These are phyloP conservation scores for Stephania yunnanensis DNA, from an alignment of 164 flowering plant genomes.

Conservation along the genomic window DNA sequence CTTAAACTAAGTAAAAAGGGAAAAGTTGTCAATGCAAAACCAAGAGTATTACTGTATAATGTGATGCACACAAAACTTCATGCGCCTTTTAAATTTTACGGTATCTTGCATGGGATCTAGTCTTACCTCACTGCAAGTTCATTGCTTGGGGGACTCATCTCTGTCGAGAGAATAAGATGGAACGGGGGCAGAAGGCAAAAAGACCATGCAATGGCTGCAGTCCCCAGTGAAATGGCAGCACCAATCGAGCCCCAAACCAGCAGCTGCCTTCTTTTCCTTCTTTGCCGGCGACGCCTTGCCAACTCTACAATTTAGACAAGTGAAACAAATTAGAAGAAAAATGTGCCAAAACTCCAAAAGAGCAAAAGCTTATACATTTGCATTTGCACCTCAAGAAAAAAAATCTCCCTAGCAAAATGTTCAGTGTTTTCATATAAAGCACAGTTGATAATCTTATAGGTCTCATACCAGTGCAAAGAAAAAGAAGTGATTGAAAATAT, in stretches of 20 bases:
- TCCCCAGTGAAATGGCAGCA: slow-evolving; percentile 48
- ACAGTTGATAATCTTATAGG: too few relatives aligned
- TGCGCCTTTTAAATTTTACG: too few relatives aligned
- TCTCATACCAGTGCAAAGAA: too few relatives aligned
- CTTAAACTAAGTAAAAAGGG: background rate
- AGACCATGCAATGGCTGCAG: slow-evolving; percentile 61
- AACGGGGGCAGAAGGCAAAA: slow-evolving; percentile 36
- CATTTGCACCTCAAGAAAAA: too few relatives aligned
- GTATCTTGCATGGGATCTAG: background rate
- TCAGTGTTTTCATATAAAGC: too few relatives aligned
- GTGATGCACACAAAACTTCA: too few relatives aligned
- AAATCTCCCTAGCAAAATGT: too few relatives aligned
- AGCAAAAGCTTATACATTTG: background rate
- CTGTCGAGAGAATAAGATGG: slow-evolving; percentile 16
- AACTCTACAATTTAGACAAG: slow-evolving; percentile 32
- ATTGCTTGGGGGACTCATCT: slow-evolving; percentile 9
- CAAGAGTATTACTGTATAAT: background rate
- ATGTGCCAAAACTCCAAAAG: background rate
- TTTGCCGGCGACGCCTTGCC: slow-evolving; percentile 50
- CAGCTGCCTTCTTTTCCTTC: slow-evolving; percentile 52
- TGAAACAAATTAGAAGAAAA: background rate
- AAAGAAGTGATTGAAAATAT: too few relatives aligned
- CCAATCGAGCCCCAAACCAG: slow-evolving; percentile 82
- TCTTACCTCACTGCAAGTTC: background rate
- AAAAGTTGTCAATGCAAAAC: background rate